phyloP scores from a whole-genome alignment of 768 basidiomycete genomes.

The Lentinus brumalis region DNA sequence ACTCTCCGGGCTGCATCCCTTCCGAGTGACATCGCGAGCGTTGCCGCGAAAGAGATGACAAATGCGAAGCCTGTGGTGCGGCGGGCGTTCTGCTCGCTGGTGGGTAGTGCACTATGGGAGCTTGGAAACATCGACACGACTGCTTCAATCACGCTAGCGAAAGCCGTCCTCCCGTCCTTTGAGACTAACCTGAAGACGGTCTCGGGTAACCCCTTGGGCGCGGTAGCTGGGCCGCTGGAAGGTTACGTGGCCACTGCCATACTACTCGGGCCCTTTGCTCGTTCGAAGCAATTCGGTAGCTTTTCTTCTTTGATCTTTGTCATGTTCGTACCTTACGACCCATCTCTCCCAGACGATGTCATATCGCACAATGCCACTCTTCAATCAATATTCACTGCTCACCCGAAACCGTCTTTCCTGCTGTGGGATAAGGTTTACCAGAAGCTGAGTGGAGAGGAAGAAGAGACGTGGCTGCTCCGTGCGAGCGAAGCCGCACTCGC shows the following conservation, averaged over 20 bases:
- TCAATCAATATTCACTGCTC: conserved; percentile 47
- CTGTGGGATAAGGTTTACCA: conserved; percentile 87
- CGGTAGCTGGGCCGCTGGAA: conserved; percentile 71
- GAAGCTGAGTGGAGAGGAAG: conserved; percentile 60
- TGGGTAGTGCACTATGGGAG: conserved; percentile 62
- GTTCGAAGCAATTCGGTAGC: conserved; percentile 56
- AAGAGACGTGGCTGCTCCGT: conserved; percentile 77
- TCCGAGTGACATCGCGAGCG: conserved; percentile 43
- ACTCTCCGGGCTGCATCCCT: conserved; percentile 48
- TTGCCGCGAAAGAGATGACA: conserved; percentile 73
- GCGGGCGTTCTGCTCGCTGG: conserved; percentile 61
- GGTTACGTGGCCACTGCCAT: conserved; percentile 78
- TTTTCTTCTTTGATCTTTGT: conserved; percentile 11
- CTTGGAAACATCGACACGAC: conserved; percentile 41
- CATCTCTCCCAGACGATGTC: conserved; percentile 42
- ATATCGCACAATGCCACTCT: conserved; percentile 50
- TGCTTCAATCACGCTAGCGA: conserved; percentile 53
- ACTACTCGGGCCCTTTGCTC: conserved; percentile 61
- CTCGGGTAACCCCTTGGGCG: conserved; percentile 57
- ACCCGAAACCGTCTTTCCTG: conserved; percentile 81
- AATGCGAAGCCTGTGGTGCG: conserved; percentile 63
- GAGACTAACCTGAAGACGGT: conserved; percentile 72
- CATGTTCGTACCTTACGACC: conserved; percentile 12
- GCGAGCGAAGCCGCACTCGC: conserved; percentile 54
- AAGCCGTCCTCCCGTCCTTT: conserved; percentile 57